Evolutionary conservation across 2,329 filamentous ascomycete species (phyloP).

Genomic region (Calycina herbarum): DNA sequence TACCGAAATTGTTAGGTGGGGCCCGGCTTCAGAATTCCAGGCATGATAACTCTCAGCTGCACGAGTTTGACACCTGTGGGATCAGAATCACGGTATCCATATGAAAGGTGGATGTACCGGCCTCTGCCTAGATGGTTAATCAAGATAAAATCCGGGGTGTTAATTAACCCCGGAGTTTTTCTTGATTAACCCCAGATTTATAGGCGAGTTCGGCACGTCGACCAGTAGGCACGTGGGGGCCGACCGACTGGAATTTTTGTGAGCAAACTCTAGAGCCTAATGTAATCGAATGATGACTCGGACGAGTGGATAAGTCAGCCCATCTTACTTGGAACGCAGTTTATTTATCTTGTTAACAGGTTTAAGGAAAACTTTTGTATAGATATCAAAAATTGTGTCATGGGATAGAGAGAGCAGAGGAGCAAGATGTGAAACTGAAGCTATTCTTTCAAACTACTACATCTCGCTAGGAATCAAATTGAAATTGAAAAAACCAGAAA

Average conservation of each 20-base stretch:
- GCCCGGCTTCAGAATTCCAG: conserved; percentile 15
- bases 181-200: conserved; percentile 20
- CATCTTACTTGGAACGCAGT: background rate
- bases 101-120: conserved; percentile 26
- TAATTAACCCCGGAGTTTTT: conserved; percentile 20
- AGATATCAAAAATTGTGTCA: background rate
- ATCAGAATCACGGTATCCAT: conserved; percentile 17
- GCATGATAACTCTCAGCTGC: conserved; percentile 10
- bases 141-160: conserved; percentile 31
- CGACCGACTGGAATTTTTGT: conserved; percentile 12
- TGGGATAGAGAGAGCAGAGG: background rate
- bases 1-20: conserved; percentile 22
- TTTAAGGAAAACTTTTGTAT: background rate
- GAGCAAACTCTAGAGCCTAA: conserved; percentile 20
- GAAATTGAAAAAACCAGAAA: too few species aligned
- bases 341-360: background rate
- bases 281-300: conserved; percentile 17
- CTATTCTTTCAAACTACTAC: too few species aligned
- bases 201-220: conserved; percentile 17
- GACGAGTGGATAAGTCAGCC: conserved; percentile 14
- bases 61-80: conserved; percentile 12
- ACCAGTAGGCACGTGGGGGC: conserved; percentile 18
- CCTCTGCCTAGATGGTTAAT: conserved; percentile 26
- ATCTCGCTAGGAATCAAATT: too few species aligned
- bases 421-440: background rate